These are phyloP conservation scores for Microdochium paspali DNA, from an alignment of 2,329 filamentous ascomycete species.

Conservation along the genomic window DNA sequence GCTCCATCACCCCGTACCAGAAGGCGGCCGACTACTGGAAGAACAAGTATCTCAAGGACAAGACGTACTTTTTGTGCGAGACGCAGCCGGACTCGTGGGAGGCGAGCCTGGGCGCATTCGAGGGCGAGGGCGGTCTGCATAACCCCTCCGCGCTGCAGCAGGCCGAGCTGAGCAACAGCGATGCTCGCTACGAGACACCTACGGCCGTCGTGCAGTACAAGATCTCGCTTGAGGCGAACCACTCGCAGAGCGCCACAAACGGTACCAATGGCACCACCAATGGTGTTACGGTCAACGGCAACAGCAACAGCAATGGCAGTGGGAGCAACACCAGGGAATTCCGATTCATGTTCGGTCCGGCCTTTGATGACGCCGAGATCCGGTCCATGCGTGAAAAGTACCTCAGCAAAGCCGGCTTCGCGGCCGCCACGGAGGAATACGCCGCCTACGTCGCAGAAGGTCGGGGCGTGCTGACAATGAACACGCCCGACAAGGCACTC, in stretches of 20 bases:
- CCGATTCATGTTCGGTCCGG: slow-evolving; percentile 46
- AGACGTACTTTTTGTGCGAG: slow-evolving; percentile 47
- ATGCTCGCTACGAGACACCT: slow-evolving; percentile 46
- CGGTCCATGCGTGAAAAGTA: slow-evolving; percentile 33
- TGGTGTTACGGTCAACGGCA: not conserved
- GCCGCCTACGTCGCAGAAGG: slow-evolving; percentile 39
- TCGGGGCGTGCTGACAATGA: slow-evolving; percentile 38
- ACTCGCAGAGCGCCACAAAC: not conserved
- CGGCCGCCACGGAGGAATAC: slow-evolving; percentile 33
- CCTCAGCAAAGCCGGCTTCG: slow-evolving; percentile 37
- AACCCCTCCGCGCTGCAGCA: slow-evolving; percentile 33
- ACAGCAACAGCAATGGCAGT: not conserved
- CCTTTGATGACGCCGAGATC: slow-evolving; percentile 41
- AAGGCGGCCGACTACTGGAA: slow-evolving; percentile 47
- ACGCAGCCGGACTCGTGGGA: slow-evolving; percentile 41
- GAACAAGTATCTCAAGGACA: slow-evolving; percentile 46
- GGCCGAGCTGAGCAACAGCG: slow-evolving; percentile 29
- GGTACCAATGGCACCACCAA: not conserved
- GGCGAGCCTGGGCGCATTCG: slow-evolving; percentile 39
- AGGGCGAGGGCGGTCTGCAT: slow-evolving; percentile 46
- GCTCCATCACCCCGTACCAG: slow-evolving; percentile 46
- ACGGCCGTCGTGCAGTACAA: slow-evolving; percentile 44
- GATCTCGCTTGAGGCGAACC: slow-evolving; percentile 21
- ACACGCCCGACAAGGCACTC: slow-evolving; percentile 42
- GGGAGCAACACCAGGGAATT: slow-evolving; percentile 30